phyloP scores from a whole-genome alignment of 139 green algal species.

The Monoraphidium neglectum region DNA sequence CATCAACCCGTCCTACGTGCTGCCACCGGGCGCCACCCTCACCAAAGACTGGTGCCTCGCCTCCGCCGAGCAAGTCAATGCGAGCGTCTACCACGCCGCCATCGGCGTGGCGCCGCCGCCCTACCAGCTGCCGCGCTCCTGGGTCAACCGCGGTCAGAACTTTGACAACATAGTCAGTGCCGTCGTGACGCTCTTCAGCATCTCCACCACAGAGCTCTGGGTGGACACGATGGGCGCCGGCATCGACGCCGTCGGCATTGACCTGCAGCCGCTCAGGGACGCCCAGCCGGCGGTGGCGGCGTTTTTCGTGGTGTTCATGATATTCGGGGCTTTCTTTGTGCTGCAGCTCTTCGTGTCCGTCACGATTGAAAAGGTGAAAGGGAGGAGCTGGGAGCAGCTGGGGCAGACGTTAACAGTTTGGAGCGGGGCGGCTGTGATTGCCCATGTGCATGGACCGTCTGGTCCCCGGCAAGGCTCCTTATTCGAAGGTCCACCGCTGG shows the following conservation, averaged over 20 bases:
- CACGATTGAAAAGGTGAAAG: conserved; percentile 50
- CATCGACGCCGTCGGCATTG: conserved; percentile 48
- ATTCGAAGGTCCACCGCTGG: no score
- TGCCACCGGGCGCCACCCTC: conserved; percentile 44
- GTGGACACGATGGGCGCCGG: conserved; percentile 62
- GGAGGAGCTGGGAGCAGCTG: no score
- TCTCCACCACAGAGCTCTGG: conserved; percentile 61
- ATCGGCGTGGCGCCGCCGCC: conserved; percentile 32
- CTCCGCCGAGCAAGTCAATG: conserved; percentile 17
- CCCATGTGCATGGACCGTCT: no score
- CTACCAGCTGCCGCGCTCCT: conserved; percentile 40
- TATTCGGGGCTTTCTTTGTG: conserved; percentile 42
- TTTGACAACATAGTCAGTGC: conserved; percentile 65
- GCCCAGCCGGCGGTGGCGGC: conserved; percentile 43
- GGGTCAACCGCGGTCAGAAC: conserved; percentile 52
- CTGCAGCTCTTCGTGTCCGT: conserved; percentile 36
- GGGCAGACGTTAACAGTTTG: no score
- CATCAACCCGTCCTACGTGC: conserved; percentile 47
- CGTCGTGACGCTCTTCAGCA: conserved; percentile 64
- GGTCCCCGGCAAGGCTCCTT: no score
- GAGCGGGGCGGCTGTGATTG: no score
- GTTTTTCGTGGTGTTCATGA: conserved; percentile 72
- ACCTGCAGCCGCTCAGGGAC: conserved; percentile 58
- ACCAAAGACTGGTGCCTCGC: conserved; percentile 39
- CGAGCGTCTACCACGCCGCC: conserved; percentile 38